Base-by-base conservation (phyloP, 208 protist genomes). In the Leishmania tarentolae region DNA sequence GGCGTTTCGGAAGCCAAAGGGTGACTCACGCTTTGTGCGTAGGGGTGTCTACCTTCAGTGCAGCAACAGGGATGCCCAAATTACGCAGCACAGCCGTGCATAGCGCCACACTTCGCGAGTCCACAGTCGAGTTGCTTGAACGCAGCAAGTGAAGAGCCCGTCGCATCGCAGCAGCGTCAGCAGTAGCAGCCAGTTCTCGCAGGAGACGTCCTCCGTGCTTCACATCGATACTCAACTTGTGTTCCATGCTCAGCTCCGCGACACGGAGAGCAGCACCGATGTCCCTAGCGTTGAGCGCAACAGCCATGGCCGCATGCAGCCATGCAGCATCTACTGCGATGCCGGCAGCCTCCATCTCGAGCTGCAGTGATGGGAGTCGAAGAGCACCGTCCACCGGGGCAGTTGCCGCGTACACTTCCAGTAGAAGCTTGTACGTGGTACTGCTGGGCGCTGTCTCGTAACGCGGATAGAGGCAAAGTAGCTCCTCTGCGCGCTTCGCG, bases 221-320 rank as follows among this genome's bases (percentile, higher is more conserved):
- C 21, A 83, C 85, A n/a, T 92, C 90, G 19, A 96, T 82, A 17
- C 78, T 42, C n/a, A 75, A 46, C 59, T 78, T 44, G 42, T 82
- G 82, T 24, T 70, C 31, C n/a, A 83, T 80, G 75, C 91, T 81
- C 68, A 89, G 73, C n/a, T 91, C 90, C 17, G 84, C 80, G 40
- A 94, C 80, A 3, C 57, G 35, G 66, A 95, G 80, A 31, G 92
- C 90, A 13, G 86, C 69, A 9, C 68, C 83, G 47, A 88, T 73
- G 78, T 95, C 91, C 6, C 86, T 86, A 15, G 91, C 91, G 50
- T 79, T 81, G 44, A 96, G 82, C 17, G 91, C 86, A 24, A 95
- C 63, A 40, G 89, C 78, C 79, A 96, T 87, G 46, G 84, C 88
- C 21, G 80, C 89, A 42, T 86, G 86, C 72, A 95, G 83, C 83